phyloP scores from a whole-genome alignment of 225 moss, liverwort and hornwort species.

The Bryoerythrophyllum caledonicum region DNA sequence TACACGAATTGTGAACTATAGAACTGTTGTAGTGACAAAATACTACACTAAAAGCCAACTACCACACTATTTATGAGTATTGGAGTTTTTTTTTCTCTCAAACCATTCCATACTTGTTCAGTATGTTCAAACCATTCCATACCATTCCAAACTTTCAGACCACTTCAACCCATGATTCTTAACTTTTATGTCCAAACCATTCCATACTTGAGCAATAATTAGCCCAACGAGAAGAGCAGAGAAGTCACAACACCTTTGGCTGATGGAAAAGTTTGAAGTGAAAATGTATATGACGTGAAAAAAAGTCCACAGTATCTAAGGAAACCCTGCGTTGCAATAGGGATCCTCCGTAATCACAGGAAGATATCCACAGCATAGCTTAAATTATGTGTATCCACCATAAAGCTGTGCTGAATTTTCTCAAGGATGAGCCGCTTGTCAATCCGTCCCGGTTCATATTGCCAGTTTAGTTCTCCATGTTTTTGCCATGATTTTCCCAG shows the following conservation, averaged over 20 bases:
- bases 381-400: background rate
- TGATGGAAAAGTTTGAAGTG: background rate
- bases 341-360: background rate
- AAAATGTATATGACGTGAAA: background rate
- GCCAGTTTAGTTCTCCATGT: constrained; percentile 52
- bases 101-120: no score
- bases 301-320: background rate
- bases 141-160: no score
- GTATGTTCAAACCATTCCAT: no score
- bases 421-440: background rate
- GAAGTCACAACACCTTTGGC: background rate
- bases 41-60: no score
- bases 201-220: background rate
- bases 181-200: background rate
- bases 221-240: background rate
- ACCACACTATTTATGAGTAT: no score
- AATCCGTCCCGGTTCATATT: background rate
- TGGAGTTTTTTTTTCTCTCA: no score
- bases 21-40: no score
- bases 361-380: background rate
- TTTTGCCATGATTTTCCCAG: constrained; percentile 43
- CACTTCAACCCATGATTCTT: no score
- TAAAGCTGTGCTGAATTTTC: no score
- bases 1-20: no score
- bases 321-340: background rate